Evolutionary conservation across 106 monocot species (phyloP).

Genomic region (Xerophyta viscosa): DNA sequence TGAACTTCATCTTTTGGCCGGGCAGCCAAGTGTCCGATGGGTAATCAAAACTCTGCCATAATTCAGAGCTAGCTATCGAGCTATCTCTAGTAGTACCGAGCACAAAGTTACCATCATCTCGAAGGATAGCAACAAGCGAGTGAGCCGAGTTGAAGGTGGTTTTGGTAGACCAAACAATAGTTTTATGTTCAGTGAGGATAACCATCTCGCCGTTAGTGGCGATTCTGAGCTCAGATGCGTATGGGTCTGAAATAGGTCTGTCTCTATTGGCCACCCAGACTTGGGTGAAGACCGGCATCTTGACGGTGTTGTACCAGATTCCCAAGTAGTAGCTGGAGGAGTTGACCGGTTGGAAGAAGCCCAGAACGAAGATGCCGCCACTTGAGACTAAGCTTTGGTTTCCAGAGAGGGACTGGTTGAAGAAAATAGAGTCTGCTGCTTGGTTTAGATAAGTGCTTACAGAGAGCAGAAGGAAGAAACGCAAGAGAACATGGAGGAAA

Average conservation of each 20-base stretch:
- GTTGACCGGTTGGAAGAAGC: constrained; percentile 30
- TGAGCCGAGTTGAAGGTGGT: constrained; percentile 9
- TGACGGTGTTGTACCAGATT: constrained; percentile 49
- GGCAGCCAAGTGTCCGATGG: constrained; percentile 47
- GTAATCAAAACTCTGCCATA: constrained; percentile 67
- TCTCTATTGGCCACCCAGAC: too few relatives aligned
- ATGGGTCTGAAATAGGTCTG: constrained; percentile 3
- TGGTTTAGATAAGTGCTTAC: not conserved
- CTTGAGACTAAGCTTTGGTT: constrained; percentile 13
- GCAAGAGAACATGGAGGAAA: too few relatives aligned
- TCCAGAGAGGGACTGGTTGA: constrained; percentile 19
- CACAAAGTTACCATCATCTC: too few relatives aligned
- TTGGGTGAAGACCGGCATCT: too few relatives aligned
- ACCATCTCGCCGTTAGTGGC: constrained; percentile 25
- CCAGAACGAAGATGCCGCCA: constrained; percentile 31
- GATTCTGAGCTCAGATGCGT: constrained; percentile 10
- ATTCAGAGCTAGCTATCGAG: not conserved
- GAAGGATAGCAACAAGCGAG: constrained; percentile 23
- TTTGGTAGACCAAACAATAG: constrained; percentile 31
- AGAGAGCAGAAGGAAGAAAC: not conserved
- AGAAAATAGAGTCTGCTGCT: constrained; percentile 11
- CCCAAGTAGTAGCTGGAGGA: constrained; percentile 24
- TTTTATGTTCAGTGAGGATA: constrained; percentile 7
- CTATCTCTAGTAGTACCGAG: constrained; percentile 19
- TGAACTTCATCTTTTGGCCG: constrained; percentile 26